Evolutionary conservation across 2,329 filamentous ascomycete genomes (phyloP).

Genomic region (Ophiostoma perfectum): DNA sequence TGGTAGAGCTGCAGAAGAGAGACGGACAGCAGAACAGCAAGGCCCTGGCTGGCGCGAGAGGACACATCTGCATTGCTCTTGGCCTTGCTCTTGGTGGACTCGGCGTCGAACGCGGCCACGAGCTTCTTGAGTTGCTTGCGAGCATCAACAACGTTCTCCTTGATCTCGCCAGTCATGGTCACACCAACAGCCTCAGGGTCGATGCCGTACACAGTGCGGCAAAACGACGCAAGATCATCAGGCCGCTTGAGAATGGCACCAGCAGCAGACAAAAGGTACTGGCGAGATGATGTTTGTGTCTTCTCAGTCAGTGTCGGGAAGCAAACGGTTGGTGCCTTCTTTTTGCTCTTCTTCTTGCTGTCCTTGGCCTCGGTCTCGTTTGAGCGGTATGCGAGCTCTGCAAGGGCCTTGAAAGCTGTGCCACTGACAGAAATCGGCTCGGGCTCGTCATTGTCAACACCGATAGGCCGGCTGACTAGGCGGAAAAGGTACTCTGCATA

Average conservation of each 20-base stretch:
- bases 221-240: conserved; percentile 49
- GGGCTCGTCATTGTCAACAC: conserved; percentile 30
- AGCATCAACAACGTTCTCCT: conserved; percentile 48
- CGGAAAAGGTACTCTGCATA: conserved; percentile 53
- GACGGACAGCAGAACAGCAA: conserved; percentile 77
- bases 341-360: conserved; percentile 13
- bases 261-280: conserved; percentile 53
- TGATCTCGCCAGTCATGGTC: conserved; percentile 51
- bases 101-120: conserved; percentile 31
- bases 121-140: conserved; percentile 47
- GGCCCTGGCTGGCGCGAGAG: conserved; percentile 51
- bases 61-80: conserved; percentile 29
- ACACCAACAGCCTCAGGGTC: conserved; percentile 47
- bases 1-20: conserved; percentile 86
- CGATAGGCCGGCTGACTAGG: conserved; percentile 40
- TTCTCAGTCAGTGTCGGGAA: conserved; percentile 46
- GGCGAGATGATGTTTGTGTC: conserved; percentile 50
- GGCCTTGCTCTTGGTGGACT: conserved; percentile 38
- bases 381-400: conserved; percentile 49
- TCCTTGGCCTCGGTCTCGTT: conserved; percentile 24
- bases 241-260: conserved; percentile 52
- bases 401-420: conserved; percentile 47
- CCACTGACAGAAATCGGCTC: conserved; percentile 34
- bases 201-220: conserved; percentile 50
- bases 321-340: conserved; percentile 30